Evolutionary conservation across 805 yeast genomes (phyloP).

Genomic region (Candida michaelii): DNA sequence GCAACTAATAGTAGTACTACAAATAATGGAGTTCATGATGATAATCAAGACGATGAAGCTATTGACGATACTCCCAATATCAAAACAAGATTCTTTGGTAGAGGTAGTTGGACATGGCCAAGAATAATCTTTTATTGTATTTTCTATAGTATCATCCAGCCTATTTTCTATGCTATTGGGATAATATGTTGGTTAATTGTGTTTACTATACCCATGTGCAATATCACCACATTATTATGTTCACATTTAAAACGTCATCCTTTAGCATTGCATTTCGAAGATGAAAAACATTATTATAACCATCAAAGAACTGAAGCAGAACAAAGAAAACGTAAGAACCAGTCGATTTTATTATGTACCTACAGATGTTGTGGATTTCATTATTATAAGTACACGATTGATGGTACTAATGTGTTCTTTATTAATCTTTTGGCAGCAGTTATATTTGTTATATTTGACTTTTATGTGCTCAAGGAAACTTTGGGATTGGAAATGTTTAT

Average conservation of each 20-base stretch:
- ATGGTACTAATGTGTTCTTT: conserved; percentile 91
- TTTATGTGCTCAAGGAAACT: conserved; percentile 55
- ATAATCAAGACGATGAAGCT: conserved; percentile 10
- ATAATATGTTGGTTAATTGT: conserved; percentile 76
- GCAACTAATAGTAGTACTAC: conserved; percentile 15
- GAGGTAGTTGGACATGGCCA: conserved; percentile 90
- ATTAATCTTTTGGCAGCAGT: conserved; percentile 82
- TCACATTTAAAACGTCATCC: conserved; percentile 89
- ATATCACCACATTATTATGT: conserved; percentile 64
- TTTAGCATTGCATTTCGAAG: conserved; percentile 73
- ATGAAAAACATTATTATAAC: conserved; percentile 50
- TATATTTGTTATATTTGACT: conserved; percentile 78
- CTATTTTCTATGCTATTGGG: conserved; percentile 57
- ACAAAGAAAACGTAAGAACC: conserved; percentile 43
- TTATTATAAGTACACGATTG: conserved; percentile 94
- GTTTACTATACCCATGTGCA: conserved; percentile 92
- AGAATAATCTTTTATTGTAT: conserved; percentile 71
- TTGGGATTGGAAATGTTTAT: conserved; percentile 39
- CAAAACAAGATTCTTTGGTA: conserved; percentile 70
- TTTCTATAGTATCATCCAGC: conserved; percentile 70
- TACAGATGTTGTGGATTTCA: conserved; percentile 90
- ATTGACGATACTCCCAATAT: conserved; percentile 27
- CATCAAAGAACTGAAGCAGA: conserved; percentile 17
- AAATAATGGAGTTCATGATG: conserved; percentile 10
- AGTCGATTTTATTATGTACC: conserved; percentile 76